phyloP scores from a whole-genome alignment of 192 early-diverging fungal species.

The Chytriomyces confervae region DNA sequence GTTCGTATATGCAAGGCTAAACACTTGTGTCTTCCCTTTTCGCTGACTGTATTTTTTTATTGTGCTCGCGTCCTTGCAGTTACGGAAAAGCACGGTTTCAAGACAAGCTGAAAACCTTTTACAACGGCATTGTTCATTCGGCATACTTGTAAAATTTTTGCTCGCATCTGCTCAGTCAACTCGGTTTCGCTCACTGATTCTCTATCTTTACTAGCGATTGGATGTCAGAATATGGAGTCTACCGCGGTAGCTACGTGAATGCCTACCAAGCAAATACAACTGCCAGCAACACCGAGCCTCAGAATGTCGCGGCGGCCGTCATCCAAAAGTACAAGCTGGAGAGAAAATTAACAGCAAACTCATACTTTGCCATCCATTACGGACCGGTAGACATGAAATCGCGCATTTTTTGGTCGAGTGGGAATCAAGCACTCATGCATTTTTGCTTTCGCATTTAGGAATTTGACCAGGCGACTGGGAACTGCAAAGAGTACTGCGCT shows the following conservation, averaged over 20 bases:
- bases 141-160: neutral
- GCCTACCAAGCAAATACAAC: neutral
- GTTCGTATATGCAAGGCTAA: neutral
- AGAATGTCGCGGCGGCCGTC: neutral
- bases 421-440: neutral
- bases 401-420: neutral
- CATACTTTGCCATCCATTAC: neutral
- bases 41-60: neutral
- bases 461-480: neutral
- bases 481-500: neutral
- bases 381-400: neutral
- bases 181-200: neutral
- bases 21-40: neutral
- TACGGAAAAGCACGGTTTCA: neutral
- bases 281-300: neutral
- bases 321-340: neutral
- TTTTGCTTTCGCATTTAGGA: neutral
- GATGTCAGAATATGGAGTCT: conserved; percentile 2
- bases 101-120: neutral
- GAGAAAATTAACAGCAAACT: neutral
- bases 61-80: neutral
- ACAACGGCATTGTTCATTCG: neutral
- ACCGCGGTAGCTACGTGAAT: neutral
- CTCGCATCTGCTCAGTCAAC: neutral
- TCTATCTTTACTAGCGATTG: neutral